Conservation (phyloP, 1,284 basidiomycete species). For the Termitomyces sp. region DNA sequence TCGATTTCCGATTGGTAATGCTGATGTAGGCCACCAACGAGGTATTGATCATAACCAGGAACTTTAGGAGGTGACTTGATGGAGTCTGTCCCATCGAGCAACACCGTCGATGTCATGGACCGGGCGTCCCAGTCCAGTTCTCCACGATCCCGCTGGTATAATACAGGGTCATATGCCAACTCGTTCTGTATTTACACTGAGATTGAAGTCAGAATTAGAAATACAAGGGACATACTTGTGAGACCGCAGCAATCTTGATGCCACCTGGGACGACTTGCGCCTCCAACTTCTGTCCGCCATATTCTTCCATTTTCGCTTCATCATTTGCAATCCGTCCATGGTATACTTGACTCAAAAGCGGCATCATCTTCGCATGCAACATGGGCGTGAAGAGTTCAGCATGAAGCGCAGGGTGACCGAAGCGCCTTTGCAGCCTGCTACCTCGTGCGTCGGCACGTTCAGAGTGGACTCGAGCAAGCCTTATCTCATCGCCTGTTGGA, state of each 20-base stretch:
- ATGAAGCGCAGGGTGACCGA: conserved; percentile 82
- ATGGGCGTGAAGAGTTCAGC: conserved; percentile 82
- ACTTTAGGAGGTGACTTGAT: conserved; percentile 33
- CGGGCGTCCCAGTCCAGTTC: conserved; percentile 77
- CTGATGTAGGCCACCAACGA: conserved; percentile 36
- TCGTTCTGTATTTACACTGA: conserved; percentile 39
- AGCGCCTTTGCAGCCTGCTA: conserved; percentile 74
- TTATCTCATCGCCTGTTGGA: conserved; percentile 67
- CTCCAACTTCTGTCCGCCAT: conserved; percentile 69
- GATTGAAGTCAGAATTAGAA: neutral
- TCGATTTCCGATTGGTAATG: conserved; percentile 43
- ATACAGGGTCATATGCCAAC: conserved; percentile 68
- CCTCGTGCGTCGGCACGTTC: conserved; percentile 62
- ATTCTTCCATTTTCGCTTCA: conserved; percentile 63
- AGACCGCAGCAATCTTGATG: conserved; percentile 72
- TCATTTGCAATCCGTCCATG: conserved; percentile 62
- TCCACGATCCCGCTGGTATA: conserved; percentile 73
- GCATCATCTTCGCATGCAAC: conserved; percentile 83
- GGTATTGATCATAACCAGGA: conserved; percentile 51
- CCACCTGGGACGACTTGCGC: conserved; percentile 69
- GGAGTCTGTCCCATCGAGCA: conserved; percentile 40
- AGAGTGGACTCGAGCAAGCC: conserved; percentile 66
- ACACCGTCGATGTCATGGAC: conserved; percentile 57
- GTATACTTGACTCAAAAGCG: conserved; percentile 69
- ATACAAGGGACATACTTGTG: conserved; percentile 42